Evolutionary conservation across 2,329 filamentous ascomycete genomes (phyloP).

Genomic region (Volutella citrinella): DNA sequence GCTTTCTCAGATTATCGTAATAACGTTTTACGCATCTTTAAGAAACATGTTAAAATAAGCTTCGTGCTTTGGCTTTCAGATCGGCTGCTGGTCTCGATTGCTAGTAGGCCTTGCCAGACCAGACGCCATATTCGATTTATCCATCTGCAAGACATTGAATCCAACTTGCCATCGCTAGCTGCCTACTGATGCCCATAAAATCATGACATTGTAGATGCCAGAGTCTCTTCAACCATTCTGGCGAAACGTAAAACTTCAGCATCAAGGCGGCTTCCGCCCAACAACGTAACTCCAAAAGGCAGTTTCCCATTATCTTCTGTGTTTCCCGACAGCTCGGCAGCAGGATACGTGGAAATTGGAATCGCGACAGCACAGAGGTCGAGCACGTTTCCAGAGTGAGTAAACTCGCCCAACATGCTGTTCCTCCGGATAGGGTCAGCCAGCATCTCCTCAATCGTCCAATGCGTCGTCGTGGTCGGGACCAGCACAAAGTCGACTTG

Average conservation of each 20-base stretch:
- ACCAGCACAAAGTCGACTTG: conserved; percentile 48
- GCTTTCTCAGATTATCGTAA: too few species aligned
- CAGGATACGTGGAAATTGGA: conserved; percentile 3
- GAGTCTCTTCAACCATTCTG: not conserved
- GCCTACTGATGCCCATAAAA: too few species aligned
- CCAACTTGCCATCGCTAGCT: too few species aligned
- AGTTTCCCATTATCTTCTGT: conserved; percentile 25
- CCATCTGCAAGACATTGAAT: too few species aligned
- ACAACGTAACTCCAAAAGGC: conserved; percentile 43
- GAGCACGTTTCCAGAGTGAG: conserved; percentile 54
- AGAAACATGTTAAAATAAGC: too few species aligned
- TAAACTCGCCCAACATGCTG: conserved; percentile 47
- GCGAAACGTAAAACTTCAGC: conserved; percentile 29
- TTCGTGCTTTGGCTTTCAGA: too few species aligned
- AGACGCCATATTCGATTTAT: too few species aligned
- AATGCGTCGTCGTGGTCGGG: conserved; percentile 48
- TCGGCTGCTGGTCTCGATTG: too few species aligned
- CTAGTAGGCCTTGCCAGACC: too few species aligned
- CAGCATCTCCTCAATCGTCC: conserved; percentile 47
- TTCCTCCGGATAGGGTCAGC: conserved; percentile 51
- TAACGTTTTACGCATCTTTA: too few species aligned
- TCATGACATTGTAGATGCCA: not conserved
- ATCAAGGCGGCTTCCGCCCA: conserved; percentile 37
- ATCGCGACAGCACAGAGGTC: conserved; percentile 43
- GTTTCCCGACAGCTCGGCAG: conserved; percentile 32